A percentile compares a stretch with the other conserved stretches of the same genome.
These are phyloP conservation scores for Oldenlandia corymbosa DNA, from an alignment of 257 asterid genomes.

Conservation along the genomic window DNA sequence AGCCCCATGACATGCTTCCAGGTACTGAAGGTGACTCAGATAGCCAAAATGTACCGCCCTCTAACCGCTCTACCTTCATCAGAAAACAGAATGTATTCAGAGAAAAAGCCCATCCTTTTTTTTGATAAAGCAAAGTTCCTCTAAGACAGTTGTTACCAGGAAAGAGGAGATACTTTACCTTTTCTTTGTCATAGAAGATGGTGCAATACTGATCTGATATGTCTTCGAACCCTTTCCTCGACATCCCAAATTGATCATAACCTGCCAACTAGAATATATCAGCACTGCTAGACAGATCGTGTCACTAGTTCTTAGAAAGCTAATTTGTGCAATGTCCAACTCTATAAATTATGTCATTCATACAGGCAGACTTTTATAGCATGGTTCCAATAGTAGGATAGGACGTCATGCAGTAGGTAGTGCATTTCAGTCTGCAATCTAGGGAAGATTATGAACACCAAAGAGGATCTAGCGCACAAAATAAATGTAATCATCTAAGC, in stretches of 20 bases:
- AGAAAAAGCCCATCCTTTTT: neutral
- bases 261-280: conserved; percentile 32
- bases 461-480: too few relatives aligned
- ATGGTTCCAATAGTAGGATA: neutral
- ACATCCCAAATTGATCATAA: conserved; percentile 82
- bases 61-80: conserved; percentile 80
- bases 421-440: neutral
- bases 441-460: too few relatives aligned
- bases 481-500: too few relatives aligned
- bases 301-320: neutral
- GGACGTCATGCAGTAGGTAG: neutral
- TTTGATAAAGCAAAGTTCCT: too few relatives aligned
- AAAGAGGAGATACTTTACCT: conserved; percentile 45
- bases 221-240: conserved; percentile 90
- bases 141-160: too few relatives aligned
- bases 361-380: neutral
- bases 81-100: conserved; percentile 14
- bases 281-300: neutral
- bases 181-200: conserved; percentile 84
- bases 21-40: conserved; percentile 99
- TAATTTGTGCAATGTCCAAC: neutral
- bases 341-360: too few relatives aligned
- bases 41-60: conserved; percentile 99
- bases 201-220: conserved; percentile 84
- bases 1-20: conserved; percentile 98